Conservation (phyloP, 2,329 filamentous ascomycete genomes). For the Ophioceras dolichostomum region DNA sequence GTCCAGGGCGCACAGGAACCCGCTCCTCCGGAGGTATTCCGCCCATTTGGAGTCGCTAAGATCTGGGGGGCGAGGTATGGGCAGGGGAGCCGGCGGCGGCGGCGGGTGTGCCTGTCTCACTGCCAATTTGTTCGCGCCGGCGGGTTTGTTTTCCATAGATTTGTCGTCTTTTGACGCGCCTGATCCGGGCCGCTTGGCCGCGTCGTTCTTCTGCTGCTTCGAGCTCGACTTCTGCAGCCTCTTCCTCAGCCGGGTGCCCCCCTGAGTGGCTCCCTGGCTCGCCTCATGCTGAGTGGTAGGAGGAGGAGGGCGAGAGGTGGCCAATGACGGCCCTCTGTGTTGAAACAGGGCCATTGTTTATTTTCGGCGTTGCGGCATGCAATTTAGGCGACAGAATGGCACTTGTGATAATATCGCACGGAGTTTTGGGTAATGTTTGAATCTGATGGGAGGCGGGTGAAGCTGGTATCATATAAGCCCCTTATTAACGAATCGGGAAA, state of each 20-base stretch:
- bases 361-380: slow-evolving; percentile 2
- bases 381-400: slow-evolving; percentile 10
- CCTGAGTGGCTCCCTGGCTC: too few relatives aligned
- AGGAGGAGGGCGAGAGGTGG: slow-evolving; percentile 7
- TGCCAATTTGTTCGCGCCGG: background rate
- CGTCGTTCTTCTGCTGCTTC: background rate
- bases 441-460: slow-evolving; percentile 7
- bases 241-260: slow-evolving; percentile 13
- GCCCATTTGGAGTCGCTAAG: slow-evolving; percentile 20
- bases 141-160: slow-evolving; percentile 7
- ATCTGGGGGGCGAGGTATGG: slow-evolving; percentile 15
- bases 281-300: too few relatives aligned
- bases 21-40: slow-evolving; percentile 16
- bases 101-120: slow-evolving; percentile 1
- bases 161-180: slow-evolving; percentile 8
- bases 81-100: slow-evolving; percentile 7
- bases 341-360: slow-evolving; percentile 11
- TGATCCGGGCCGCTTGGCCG: slow-evolving; percentile 2
- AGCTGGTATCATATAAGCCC: slow-evolving; percentile 4
- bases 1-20: slow-evolving; percentile 11
- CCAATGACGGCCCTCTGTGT: slow-evolving; percentile 10
- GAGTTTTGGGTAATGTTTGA: slow-evolving; percentile 1
- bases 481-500: too few relatives aligned
- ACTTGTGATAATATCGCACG: slow-evolving; percentile 4
- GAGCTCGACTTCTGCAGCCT: slow-evolving; percentile 17